Base-by-base conservation (phyloP, 441 rosid species). In the Populus hybrid region DNA sequence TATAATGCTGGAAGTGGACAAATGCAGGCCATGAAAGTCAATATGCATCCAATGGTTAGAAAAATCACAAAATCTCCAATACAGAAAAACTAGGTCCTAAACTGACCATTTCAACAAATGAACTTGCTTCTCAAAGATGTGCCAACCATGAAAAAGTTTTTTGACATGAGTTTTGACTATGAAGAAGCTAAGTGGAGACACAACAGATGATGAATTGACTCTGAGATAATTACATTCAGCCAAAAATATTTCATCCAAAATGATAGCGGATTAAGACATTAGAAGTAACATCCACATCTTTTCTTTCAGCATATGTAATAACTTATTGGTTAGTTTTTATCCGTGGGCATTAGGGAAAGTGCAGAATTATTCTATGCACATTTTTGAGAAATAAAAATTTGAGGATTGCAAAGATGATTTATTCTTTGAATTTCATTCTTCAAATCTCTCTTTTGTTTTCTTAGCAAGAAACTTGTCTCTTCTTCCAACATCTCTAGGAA, bases 1-100 rank as follows among this genome's bases (percentile, higher is more conserved):
- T 90, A 81, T 86, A 95, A 85, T 93, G 98, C 99, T 95, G 88
- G 85, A 78, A 78, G 68, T 11, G 69, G 81, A 73, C 72, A 84
- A 64, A 77, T 38, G 74, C 59, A 72, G 67, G 57, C 72, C 40
- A 79, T 40, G 76, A 73, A 63, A 75, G 68, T 71, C 70, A 81
- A 76, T 38, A 78, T 18, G 28, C 20, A 76, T 69, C 26, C 40
- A 65, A 46, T 40, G 72, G 6, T 69, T 69, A 23, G 3, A 76
- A 21, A 57, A 59, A 76, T 69, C 59, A 57, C 3, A 30, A 38
- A 12, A 30, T 23, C 35, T 65, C 7, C 6, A 46, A 26, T 65
- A 65, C 32, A 26, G 35, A 65, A 24, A 26, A n/a, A n/a, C 7
- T 10, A 5, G 69, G 6, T 21, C 30, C 26, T 24, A 65, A 40